These are phyloP conservation scores for Aspergillus bertholletiae DNA, from an alignment of 495 filamentous ascomycete species.

Conservation along the genomic window DNA sequence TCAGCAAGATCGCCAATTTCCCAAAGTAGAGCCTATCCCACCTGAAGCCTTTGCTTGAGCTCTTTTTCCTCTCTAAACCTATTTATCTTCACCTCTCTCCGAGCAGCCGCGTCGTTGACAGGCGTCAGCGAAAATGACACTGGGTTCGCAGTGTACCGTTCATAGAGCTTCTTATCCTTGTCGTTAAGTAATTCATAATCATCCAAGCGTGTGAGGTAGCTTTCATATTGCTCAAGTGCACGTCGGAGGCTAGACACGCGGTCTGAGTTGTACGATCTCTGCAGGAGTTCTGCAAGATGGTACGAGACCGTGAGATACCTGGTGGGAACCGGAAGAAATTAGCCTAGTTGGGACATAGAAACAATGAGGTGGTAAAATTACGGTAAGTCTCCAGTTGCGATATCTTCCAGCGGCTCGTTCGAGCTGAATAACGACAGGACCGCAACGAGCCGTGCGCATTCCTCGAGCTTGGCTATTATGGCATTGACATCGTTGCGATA, in stretches of 20 bases:
- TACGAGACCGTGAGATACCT: constrained; percentile 70
- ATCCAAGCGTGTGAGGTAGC: constrained; percentile 71
- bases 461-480: constrained; percentile 66
- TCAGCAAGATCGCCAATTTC: constrained; percentile 18
- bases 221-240: constrained; percentile 68
- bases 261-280: constrained; percentile 49
- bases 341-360: constrained; percentile 6
- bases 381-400: constrained; percentile 78
- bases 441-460: constrained; percentile 65
- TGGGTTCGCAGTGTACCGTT: constrained; percentile 63
- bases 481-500: constrained; percentile 66
- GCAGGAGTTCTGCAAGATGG: constrained; percentile 63
- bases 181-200: constrained; percentile 69
- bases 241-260: constrained; percentile 61
- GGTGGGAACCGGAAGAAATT: constrained; percentile 7
- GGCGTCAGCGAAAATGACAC: constrained; percentile 65
- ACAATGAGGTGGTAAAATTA: constrained; percentile 42
- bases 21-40: constrained; percentile 21
- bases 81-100: constrained; percentile 79
- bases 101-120: constrained; percentile 63
- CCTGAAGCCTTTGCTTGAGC: constrained; percentile 78
- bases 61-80: constrained; percentile 85
- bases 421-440: constrained; percentile 78
- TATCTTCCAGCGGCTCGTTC: constrained; percentile 87
- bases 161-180: constrained; percentile 66